A percentile compares a stretch with the other conserved stretches of the same genome.
phyloP scores from a whole-genome alignment of 2,329 filamentous ascomycete species.

The Microdochium bolleyi region DNA sequence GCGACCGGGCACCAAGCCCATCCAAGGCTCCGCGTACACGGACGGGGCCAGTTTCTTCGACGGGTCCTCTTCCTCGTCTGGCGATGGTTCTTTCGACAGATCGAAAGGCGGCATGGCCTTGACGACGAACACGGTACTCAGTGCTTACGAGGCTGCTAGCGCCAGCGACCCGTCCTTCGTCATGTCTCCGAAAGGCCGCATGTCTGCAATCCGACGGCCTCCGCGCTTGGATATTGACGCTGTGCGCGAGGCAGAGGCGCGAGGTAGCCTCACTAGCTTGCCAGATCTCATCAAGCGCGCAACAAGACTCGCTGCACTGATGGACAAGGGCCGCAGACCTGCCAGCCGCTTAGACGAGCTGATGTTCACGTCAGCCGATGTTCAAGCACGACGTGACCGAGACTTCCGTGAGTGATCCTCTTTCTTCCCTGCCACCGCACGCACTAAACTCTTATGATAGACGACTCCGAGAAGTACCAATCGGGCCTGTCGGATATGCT shows the following conservation, averaged over 20 bases:
- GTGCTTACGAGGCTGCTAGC: conserved; percentile 41
- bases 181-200: conserved; percentile 23
- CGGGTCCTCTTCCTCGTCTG: conserved; percentile 36
- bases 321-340: conserved; percentile 70
- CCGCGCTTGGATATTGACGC: conserved; percentile 76
- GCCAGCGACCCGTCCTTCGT: conserved; percentile 26
- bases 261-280: conserved; percentile 85
- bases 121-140: conserved; percentile 38
- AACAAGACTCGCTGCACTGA: conserved; percentile 76
- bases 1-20: conserved; percentile 26
- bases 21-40: conserved; percentile 28
- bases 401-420: conserved; percentile 21
- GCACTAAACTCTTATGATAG: conserved; percentile 14
- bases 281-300: conserved; percentile 86
- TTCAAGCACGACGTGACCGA: conserved; percentile 28
- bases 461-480: conserved; percentile 32
- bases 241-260: conserved; percentile 70
- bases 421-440: not conserved
- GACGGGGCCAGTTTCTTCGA: conserved; percentile 39
- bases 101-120: conserved; percentile 16
- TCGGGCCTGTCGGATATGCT: conserved; percentile 57
- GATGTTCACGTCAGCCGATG: conserved; percentile 38
- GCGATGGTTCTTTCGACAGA: conserved; percentile 21
- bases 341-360: conserved; percentile 50
- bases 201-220: conserved; percentile 55